phyloP scores from a whole-genome alignment of 441 rosid species.

The Euphorbia celastroides region DNA sequence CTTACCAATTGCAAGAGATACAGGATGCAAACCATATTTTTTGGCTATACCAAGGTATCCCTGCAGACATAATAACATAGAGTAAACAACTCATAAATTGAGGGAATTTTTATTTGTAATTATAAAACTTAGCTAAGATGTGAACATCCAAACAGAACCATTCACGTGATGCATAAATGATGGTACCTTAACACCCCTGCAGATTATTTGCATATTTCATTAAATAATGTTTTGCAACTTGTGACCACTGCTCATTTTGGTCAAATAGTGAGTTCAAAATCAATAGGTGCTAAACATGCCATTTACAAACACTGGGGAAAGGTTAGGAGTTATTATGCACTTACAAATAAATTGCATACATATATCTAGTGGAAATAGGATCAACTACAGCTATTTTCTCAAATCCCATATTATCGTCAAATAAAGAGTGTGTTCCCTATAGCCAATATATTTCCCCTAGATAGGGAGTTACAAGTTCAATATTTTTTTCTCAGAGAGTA shows the following conservation, averaged over 20 bases:
- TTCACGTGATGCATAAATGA: no score
- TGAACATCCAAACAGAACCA: not conserved
- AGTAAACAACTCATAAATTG: not conserved
- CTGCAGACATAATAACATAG: slow-evolving; percentile 23
- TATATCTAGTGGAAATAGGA: not conserved
- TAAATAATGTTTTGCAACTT: not conserved
- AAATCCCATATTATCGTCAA: not conserved
- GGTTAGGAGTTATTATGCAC: not conserved
- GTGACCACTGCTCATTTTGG: not conserved
- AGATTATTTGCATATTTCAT: not conserved
- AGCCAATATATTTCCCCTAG: not conserved
- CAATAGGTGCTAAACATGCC: not conserved
- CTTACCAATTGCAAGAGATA: slow-evolving; percentile 52
- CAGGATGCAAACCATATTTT: slow-evolving; percentile 43
- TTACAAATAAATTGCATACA: no score
- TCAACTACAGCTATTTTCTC: not conserved
- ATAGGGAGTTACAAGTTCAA: not conserved
- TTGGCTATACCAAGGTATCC: slow-evolving; percentile 41
- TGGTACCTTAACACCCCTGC: not conserved
- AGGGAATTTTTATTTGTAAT: not conserved
- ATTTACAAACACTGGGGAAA: not conserved
- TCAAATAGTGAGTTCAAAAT: not conserved
- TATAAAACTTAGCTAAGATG: not conserved
- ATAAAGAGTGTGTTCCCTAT: not conserved
- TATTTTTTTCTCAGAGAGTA: not conserved